Evolutionary conservation across 768 basidiomycete genomes (phyloP), one percentile per base, ranked within the genome.

Genomic region (Hypsizygus marmoreus): DNA sequence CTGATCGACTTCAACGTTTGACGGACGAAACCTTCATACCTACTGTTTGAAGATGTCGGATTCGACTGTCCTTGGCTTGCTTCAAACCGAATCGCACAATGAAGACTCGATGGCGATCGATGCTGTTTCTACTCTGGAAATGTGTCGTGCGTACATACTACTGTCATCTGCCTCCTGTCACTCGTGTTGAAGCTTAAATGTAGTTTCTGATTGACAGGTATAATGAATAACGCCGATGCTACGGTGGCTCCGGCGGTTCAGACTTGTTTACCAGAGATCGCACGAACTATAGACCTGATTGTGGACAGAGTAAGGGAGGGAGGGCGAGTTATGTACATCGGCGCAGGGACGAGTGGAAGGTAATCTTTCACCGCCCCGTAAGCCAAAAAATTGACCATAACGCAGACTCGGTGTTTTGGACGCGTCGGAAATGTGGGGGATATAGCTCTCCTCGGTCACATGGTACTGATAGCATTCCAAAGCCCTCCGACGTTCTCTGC

Each of bases 311-410:
- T 66, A 25, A 47, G 45, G 35, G 39, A 57, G 11, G 58, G 61
- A 20, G 68, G 68, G 19, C 57, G 68, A 24, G 49, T 70, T 16
- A 31, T 70, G 19, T 68, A 67, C 45, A 61, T 69, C 49, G 68
- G 68, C 25, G 66, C 68, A 4, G 68, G 68, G n/a, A 63, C 60
- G 7, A 68, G 66, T 19, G 68, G 68, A 29, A 59, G 66, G 67
- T 65, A 32, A 24, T 48, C 51, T 22, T 4, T 16, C 17, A 31
- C 28, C 33, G 6, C 25, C 31, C 20, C 34, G 31, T 35, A 25
- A 41, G 12, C 31, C 22, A 35, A 12, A 13, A 19, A 14, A 11
- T 32, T 36, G 6, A 44, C 28, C 20, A 25, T 6, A 10, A 26
- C 22, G 7, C 45, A 63, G 65, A 11, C 55, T 70, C 6, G 68